Base-by-base conservation (phyloP, 805 yeast genomes). In the Barnettozyma vustinii region DNA sequence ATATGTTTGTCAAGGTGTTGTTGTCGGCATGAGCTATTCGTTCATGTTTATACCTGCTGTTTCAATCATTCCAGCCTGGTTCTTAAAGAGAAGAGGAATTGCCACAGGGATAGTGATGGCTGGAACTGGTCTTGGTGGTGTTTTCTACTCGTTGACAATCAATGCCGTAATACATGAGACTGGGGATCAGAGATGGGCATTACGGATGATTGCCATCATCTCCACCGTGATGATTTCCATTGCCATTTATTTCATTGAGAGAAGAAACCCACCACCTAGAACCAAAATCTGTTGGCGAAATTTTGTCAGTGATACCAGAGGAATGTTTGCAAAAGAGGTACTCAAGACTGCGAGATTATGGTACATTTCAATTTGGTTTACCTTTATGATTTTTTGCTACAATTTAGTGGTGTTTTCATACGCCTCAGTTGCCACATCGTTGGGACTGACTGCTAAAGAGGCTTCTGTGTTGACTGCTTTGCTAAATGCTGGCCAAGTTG, bases 21-120 rank as follows among this genome's bases (percentile, higher is more conserved):
- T 85, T 40, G 75, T 74, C 46, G 85, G 89, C 30, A 58, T 76
- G 30, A 61, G 70, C 0, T 70, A 71, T 33, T 80, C 87, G 0
- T 60, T 80, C 15, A 68, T 81, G 33, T 76, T 79, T 46, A 71
- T 81, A 3, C 84, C 92, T 1, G 80, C 79, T 5, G 66, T 80
- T 19, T 72, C 80, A 2, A 64, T 84, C 13, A 57, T 85, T 23
- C 89, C 90, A 0, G 87, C 80, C 47, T 85, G 87, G 84, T 86
- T 86, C 61, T 64, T 77, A 40, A 81, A 77, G 54, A 81, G 68
- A 50, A 71, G 91, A 55, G 82, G 82, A 3, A 61, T 74, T 15
- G 79, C 81, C 1, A 65, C 72, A 53, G 82, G 83, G 9, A 56
- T 73, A 19, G 69, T 74, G 2, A 58, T 73, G 18, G 56, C 74